Evolutionary conservation across 495 filamentous ascomycete genomes (phyloP).

Genomic region (Clohesyomyces aquaticus): DNA sequence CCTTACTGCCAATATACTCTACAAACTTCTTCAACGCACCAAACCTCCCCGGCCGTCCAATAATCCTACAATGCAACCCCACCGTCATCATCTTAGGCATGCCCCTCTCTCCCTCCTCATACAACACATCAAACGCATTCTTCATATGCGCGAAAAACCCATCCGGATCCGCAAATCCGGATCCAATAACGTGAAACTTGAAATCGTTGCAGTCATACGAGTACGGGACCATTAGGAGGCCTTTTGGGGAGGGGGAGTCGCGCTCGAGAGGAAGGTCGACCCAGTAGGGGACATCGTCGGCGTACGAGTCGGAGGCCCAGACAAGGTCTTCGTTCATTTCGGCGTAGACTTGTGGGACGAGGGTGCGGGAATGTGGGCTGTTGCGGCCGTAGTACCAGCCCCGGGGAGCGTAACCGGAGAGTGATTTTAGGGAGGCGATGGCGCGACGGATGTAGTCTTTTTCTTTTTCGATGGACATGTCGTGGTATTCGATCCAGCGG

Average conservation of each 20-base stretch:
- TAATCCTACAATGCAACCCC: conserved; percentile 50
- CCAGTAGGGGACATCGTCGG: conserved; percentile 53
- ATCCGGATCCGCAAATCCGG: conserved; percentile 45
- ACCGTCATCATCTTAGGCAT: conserved; percentile 55
- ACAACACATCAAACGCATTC: conserved; percentile 50
- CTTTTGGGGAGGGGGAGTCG: conserved; percentile 41
- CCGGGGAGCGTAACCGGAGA: conserved; percentile 45
- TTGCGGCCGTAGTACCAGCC: conserved; percentile 52
- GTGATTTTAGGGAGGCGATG: conserved; percentile 44
- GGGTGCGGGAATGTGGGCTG: conserved; percentile 41
- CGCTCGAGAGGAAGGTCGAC: conserved; percentile 50
- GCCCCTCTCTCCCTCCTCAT: conserved; percentile 50
- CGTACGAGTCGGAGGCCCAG: conserved; percentile 49
- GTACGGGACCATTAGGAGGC: conserved; percentile 53
- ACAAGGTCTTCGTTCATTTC: conserved; percentile 46
- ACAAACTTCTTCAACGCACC: conserved; percentile 52
- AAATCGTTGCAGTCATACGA: conserved; percentile 51
- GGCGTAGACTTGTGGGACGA: conserved; percentile 49
- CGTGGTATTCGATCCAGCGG: conserved; percentile 49
- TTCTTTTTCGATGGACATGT: conserved; percentile 47
- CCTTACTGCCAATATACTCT: conserved; percentile 49
- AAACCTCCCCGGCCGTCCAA: conserved; percentile 52
- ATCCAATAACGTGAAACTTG: conserved; percentile 48
- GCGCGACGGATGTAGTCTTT: conserved; percentile 49
- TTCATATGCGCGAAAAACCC: conserved; percentile 48